Percentiles rank a stretch among this genome's conserved stretches.
phyloP scores from a whole-genome alignment of 225 moss, liverwort and hornwort genomes.

The Physcomitrellopsis africana region DNA sequence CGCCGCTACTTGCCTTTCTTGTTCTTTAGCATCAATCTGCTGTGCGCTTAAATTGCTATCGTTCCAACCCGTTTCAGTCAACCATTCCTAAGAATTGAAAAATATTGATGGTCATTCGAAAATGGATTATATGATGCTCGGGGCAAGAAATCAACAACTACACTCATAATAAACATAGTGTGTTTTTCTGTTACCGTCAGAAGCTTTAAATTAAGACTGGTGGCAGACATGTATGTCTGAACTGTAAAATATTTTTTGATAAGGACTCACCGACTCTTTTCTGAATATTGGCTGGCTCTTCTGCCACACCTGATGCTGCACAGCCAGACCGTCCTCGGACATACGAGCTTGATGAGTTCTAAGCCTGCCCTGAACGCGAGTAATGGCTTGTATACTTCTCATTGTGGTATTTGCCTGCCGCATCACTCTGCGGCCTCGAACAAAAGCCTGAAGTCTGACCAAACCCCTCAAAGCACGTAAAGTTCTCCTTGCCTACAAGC shows the following conservation, averaged over 20 bases:
- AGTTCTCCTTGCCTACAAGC: constrained; percentile 53
- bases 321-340: constrained; percentile 63
- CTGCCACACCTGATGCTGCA: constrained; percentile 49
- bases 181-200: no score
- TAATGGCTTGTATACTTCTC: constrained; percentile 58
- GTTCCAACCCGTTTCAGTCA: constrained; percentile 69
- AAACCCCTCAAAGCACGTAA: constrained; percentile 53
- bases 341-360: constrained; percentile 55
- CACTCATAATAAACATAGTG: not conserved
- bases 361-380: constrained; percentile 59
- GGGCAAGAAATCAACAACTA: not conserved
- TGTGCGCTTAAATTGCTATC: constrained; percentile 62
- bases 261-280: constrained; percentile 39
- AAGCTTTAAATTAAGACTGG: no score
- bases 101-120: not conserved
- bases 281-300: constrained; percentile 45
- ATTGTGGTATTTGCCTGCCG: constrained; percentile 54
- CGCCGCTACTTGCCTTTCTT: constrained; percentile 82
- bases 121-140: not conserved
- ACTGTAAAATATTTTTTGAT: no score
- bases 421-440: constrained; percentile 59
- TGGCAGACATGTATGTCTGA: no score
- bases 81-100: constrained; percentile 39
- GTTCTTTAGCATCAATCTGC: constrained; percentile 79
- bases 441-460: constrained; percentile 57